phyloP scores from a whole-genome alignment of 2,329 filamentous ascomycete species.

The Zopfia rhizophila region DNA sequence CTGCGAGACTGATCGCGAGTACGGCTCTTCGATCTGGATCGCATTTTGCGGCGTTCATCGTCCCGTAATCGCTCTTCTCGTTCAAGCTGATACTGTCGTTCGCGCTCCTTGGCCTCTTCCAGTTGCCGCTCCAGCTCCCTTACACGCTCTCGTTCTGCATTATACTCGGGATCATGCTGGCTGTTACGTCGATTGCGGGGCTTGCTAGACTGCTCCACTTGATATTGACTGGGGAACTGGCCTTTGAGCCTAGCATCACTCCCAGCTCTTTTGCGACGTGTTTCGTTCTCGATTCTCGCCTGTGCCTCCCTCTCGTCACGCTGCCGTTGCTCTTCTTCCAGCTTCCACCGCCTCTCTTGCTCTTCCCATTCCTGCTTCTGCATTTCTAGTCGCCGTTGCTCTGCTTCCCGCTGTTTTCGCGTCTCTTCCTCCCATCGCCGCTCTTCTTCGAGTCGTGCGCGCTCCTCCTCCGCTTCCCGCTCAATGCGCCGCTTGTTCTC shows the following conservation, averaged over 20 bases:
- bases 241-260: conserved; percentile 78
- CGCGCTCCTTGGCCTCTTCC: conserved; percentile 73
- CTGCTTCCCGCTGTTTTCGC: conserved; percentile 66
- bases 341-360: conserved; percentile 79
- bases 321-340: conserved; percentile 77
- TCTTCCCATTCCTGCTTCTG: conserved; percentile 81
- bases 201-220: conserved; percentile 69
- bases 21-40: conserved; percentile 50
- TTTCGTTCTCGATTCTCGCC: conserved; percentile 72
- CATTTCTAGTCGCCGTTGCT: conserved; percentile 69
- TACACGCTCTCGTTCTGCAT: conserved; percentile 73
- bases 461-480: conserved; percentile 70
- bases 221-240: conserved; percentile 88
- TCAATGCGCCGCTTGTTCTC: conserved; percentile 61
- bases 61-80: conserved; percentile 63
- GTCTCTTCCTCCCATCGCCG: conserved; percentile 74
- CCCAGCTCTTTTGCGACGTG: conserved; percentile 67
- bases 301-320: conserved; percentile 80
- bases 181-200: conserved; percentile 51
- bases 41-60: conserved; percentile 47
- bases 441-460: conserved; percentile 71
- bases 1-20: conserved; percentile 48
- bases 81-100: conserved; percentile 71
- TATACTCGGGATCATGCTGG: conserved; percentile 56
- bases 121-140: conserved; percentile 81